Evolutionary conservation across 257 asterid species (phyloP).

Genomic region (Capsicum pubescens): DNA sequence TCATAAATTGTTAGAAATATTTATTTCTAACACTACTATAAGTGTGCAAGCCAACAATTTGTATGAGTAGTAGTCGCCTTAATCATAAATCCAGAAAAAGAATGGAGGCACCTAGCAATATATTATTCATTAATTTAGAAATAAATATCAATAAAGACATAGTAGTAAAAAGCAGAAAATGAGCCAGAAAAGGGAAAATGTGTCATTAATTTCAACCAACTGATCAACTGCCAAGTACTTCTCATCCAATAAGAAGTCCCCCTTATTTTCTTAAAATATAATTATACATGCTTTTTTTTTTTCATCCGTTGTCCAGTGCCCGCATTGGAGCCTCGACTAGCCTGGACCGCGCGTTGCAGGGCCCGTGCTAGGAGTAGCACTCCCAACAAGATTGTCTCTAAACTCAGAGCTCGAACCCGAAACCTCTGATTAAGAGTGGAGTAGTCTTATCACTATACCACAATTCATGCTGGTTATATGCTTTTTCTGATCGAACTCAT

Average conservation of each 20-base stretch:
- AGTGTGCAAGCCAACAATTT: neutral
- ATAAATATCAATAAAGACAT: constrained; percentile 23
- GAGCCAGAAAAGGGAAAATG: neutral
- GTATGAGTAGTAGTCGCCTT: neutral
- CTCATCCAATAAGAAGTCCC: neutral
- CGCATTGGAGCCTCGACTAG: too few species aligned
- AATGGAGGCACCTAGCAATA: constrained; percentile 29
- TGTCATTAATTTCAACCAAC: constrained; percentile 26
- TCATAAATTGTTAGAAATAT: neutral
- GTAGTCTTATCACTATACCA: too few species aligned
- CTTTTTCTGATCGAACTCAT: neutral
- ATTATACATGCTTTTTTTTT: neutral
- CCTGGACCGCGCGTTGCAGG: too few species aligned
- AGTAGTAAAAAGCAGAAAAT: constrained; percentile 28
- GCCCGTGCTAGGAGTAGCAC: too few species aligned
- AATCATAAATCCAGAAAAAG: constrained; percentile 26
- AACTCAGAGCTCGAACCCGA: too few species aligned
- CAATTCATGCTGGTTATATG: too few species aligned
- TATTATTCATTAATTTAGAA: neutral
- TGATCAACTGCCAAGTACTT: neutral
- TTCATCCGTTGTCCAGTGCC: too few species aligned
- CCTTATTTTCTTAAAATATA: neutral
- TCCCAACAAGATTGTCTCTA: too few species aligned
- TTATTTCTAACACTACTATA: constrained; percentile 26
- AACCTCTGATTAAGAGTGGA: too few species aligned